Evolutionary conservation across 2,329 filamentous ascomycete genomes (phyloP).

Genomic region (Mycosphaerella arachidis): DNA sequence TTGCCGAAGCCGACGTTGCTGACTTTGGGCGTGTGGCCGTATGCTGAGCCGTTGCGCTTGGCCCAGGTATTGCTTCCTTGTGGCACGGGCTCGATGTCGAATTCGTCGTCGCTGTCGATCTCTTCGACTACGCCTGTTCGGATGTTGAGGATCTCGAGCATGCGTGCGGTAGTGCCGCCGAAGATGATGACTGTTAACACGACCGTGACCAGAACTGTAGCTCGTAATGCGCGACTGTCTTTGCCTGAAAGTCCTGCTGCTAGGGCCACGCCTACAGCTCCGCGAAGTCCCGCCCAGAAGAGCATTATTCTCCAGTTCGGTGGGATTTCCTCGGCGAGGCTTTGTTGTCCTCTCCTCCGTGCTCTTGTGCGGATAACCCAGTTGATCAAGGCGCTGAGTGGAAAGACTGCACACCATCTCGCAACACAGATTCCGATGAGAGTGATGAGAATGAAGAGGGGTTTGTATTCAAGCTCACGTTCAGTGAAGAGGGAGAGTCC

Average conservation of each 20-base stretch:
- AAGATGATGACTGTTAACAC: conserved; percentile 98
- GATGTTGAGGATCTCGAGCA: conserved; percentile 97
- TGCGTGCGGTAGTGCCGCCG: conserved; percentile 90
- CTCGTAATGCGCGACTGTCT: conserved; percentile 72
- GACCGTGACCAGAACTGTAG: conserved; percentile 95
- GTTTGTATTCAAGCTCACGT: conserved; percentile 80
- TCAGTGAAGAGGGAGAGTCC: conserved; percentile 94
- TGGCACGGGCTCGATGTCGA: conserved; percentile 75
- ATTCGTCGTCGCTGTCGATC: conserved; percentile 95
- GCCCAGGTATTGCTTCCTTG: conserved; percentile 68
- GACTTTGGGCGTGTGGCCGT: conserved; percentile 70
- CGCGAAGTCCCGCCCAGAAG: conserved; percentile 96
- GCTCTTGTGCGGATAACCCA: conserved; percentile 87
- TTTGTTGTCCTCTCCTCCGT: conserved; percentile 65
- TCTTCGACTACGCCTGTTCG: conserved; percentile 94
- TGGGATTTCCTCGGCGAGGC: conserved; percentile 76
- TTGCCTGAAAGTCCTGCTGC: conserved; percentile 77
- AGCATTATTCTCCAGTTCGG: conserved; percentile 98
- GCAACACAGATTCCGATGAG: conserved; percentile 88
- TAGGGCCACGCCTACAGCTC: conserved; percentile 90
- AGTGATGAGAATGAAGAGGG: conserved; percentile 89
- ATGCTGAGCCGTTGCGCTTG: conserved; percentile 70
- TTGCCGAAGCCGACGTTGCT: conserved; percentile 46
- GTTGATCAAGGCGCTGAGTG: conserved; percentile 83
- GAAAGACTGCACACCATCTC: conserved; percentile 91